Percentiles rank a stretch among this genome's conserved stretches.
phyloP scores from a whole-genome alignment of 179 eudicot species.

The Nepenthes alata region DNA sequence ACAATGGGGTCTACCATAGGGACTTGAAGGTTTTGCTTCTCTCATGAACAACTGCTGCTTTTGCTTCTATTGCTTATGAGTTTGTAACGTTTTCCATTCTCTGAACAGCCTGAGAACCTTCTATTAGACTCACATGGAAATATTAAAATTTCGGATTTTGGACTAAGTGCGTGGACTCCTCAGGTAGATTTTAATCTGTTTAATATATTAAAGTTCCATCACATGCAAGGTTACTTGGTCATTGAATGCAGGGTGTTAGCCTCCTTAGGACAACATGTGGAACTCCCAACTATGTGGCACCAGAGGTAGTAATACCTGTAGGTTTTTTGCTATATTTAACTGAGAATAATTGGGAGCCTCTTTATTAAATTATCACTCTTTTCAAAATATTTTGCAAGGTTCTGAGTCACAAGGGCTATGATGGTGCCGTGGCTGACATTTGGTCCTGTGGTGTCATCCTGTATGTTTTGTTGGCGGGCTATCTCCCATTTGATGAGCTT shows the following conservation, averaged over 20 bases:
- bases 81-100: constrained; percentile 9
- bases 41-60: constrained; percentile 6
- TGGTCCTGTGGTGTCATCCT: constrained; percentile 99
- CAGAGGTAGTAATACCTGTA: constrained; percentile 49
- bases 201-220: constrained; percentile 3
- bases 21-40: constrained; percentile 29
- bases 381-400: constrained; percentile 33
- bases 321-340: neutral
- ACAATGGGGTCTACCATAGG: constrained; percentile 39
- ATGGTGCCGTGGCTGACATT: constrained; percentile 87
- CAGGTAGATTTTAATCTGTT: constrained; percentile 38
- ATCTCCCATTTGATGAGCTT: constrained; percentile 94
- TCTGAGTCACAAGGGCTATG: constrained; percentile 85
- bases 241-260: constrained; percentile 53
- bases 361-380: constrained; percentile 7
- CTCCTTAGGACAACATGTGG: constrained; percentile 90
- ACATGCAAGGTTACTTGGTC: neutral
- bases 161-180: constrained; percentile 80
- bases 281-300: constrained; percentile 97
- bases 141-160: constrained; percentile 88
- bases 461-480: constrained; percentile 88
- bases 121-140: constrained; percentile 81
- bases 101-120: constrained; percentile 88
- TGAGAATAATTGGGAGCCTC: neutral
- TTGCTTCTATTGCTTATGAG: constrained; percentile 7